A percentile compares a stretch with the other conserved stretches of the same genome.
These are phyloP conservation scores for Rhodotorula sp. DNA, from an alignment of 1,284 basidiomycete genomes.

Conservation along the genomic window DNA sequence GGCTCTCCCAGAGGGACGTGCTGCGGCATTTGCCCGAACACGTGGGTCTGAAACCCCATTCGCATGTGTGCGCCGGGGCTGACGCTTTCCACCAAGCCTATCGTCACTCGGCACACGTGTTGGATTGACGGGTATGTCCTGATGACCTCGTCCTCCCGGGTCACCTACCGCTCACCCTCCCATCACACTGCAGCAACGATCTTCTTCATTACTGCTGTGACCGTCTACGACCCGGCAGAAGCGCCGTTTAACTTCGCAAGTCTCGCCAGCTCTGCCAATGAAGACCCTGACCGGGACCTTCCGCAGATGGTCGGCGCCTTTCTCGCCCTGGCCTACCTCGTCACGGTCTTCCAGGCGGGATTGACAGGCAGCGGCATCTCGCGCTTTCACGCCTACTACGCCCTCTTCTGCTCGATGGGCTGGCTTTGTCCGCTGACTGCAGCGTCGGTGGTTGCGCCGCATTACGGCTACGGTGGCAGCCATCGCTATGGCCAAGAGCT, in stretches of 20 bases:
- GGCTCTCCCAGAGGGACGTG: slow-evolving; percentile 17
- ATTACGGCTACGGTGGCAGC: slow-evolving; percentile 9
- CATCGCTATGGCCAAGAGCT: neutral
- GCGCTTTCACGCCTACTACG: slow-evolving; percentile 30
- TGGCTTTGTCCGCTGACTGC: slow-evolving; percentile 21
- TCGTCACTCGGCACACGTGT: slow-evolving; percentile 17
- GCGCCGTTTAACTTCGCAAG: slow-evolving; percentile 24
- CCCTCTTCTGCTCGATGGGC: slow-evolving; percentile 21
- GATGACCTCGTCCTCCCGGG: neutral
- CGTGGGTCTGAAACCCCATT: neutral
- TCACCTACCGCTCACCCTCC: neutral
- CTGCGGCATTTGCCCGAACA: slow-evolving; percentile 27
- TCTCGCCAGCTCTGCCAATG: neutral
- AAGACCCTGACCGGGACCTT: neutral
- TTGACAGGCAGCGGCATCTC: slow-evolving; percentile 9
- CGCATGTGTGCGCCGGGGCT: too few species aligned
- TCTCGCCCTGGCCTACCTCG: slow-evolving; percentile 25
- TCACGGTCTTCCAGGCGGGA: slow-evolving; percentile 15
- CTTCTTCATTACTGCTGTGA: slow-evolving; percentile 25
- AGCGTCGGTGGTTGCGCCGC: slow-evolving; percentile 11
- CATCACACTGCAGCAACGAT: neutral
- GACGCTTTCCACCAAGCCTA: neutral
- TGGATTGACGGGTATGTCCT: slow-evolving; percentile 7
- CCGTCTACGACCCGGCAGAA: slow-evolving; percentile 16
- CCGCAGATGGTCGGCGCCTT: slow-evolving; percentile 16